These are phyloP conservation scores for Apostasia shenzhenica DNA, from an alignment of 106 monocot species.

Conservation along the genomic window DNA sequence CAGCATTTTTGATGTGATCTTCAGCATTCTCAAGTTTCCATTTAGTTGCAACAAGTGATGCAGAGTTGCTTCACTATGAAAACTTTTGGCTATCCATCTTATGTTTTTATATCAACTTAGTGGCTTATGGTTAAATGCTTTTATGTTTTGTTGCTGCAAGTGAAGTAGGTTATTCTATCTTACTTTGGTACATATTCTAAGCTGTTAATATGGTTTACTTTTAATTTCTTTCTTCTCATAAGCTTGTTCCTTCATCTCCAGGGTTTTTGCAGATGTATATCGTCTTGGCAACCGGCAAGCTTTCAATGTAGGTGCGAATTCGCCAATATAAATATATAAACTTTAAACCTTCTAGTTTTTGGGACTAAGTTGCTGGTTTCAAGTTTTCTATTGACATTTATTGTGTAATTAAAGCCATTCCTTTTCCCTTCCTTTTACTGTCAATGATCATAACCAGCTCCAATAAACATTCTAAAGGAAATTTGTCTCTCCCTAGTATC, in stretches of 20 bases:
- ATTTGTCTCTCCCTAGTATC: background rate
- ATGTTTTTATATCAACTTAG: background rate
- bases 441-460: background rate
- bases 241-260: slow-evolving; percentile 22
- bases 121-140: background rate
- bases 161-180: background rate
- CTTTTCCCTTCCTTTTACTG: background rate
- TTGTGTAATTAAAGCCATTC: background rate
- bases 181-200: background rate
- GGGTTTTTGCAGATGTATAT: slow-evolving; percentile 71
- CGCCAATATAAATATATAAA: slow-evolving; percentile 1
- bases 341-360: background rate
- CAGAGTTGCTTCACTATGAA: background rate
- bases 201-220: background rate
- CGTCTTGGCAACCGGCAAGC: slow-evolving; percentile 84
- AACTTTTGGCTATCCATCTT: background rate
- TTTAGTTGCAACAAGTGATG: background rate
- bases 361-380: background rate
- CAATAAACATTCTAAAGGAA: background rate
- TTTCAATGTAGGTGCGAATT: slow-evolving; percentile 84
- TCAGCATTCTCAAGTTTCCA: background rate
- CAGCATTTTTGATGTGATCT: too few relatives aligned
- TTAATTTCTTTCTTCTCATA: background rate
- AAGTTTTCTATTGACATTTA: background rate
- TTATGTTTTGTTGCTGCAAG: background rate